Percentiles rank a stretch among this genome's conserved stretches.
These are phyloP conservation scores for Penicillium sp. DNA, from an alignment of 2,329 filamentous ascomycete species.

Conservation along the genomic window DNA sequence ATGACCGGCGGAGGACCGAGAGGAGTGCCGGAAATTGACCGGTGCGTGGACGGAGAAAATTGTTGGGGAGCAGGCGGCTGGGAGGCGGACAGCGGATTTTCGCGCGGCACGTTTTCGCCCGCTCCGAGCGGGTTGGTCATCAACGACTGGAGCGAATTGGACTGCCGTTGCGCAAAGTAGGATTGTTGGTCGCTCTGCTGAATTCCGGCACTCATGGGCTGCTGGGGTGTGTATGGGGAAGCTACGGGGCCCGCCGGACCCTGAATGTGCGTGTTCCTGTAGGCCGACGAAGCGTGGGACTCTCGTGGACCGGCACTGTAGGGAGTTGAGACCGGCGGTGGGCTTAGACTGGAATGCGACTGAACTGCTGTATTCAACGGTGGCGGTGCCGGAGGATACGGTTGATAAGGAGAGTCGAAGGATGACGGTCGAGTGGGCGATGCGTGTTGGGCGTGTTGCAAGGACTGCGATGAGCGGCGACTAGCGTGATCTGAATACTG, in stretches of 20 bases:
- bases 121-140: conserved; percentile 30
- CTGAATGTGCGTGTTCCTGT: conserved; percentile 24
- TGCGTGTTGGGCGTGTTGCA: conserved; percentile 39
- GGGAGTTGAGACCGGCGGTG: conserved; percentile 24
- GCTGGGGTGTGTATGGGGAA: conserved; percentile 38
- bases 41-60: conserved; percentile 32
- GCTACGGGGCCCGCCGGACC: conserved; percentile 26
- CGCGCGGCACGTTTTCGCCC: conserved; percentile 30
- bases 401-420: conserved; percentile 36
- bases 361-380: conserved; percentile 26
- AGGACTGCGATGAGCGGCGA: conserved; percentile 34
- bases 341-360: conserved; percentile 31
- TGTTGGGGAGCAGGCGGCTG: conserved; percentile 30
- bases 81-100: conserved; percentile 30
- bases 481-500: conserved; percentile 25
- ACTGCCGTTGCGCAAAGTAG: conserved; percentile 34
- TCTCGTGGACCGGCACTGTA: conserved; percentile 33
- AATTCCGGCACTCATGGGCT: conserved; percentile 27
- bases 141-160: conserved; percentile 37
- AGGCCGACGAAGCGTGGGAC: conserved; percentile 26
- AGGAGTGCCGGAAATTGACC: conserved; percentile 45
- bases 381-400: conserved; percentile 26
- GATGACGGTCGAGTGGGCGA: conserved; percentile 40
- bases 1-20: conserved; percentile 41
- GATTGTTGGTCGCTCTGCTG: conserved; percentile 31